Percentiles rank a stretch among this genome's conserved stretches.
These are phyloP conservation scores for Pilatotrama ljubarskyi DNA, from an alignment of 768 basidiomycete genomes.

Conservation along the genomic window DNA sequence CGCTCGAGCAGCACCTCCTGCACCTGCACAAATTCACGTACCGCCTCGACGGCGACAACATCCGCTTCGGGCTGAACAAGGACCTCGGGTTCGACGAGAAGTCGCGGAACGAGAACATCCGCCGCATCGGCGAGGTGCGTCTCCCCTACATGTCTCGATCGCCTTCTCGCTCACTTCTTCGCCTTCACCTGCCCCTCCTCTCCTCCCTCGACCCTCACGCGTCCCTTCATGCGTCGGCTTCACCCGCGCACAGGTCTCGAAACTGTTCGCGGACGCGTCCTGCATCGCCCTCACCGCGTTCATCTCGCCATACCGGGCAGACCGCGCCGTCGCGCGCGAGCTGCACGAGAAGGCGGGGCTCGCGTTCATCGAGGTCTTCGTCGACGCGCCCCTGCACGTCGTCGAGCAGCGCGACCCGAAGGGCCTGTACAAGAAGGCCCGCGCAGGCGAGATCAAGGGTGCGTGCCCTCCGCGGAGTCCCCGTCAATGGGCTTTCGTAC, in stretches of 20 bases:
- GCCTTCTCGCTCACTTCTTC: not conserved
- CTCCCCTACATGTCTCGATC: not conserved
- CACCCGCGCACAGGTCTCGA: constrained; percentile 69
- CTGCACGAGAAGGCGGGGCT: constrained; percentile 74
- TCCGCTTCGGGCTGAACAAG: constrained; percentile 95
- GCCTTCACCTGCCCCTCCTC: not conserved
- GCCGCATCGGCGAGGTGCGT: constrained; percentile 90
- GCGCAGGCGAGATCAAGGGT: constrained; percentile 97
- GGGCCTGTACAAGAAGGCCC: constrained; percentile 94
- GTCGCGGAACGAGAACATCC: constrained; percentile 93
- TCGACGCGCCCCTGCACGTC: constrained; percentile 87
- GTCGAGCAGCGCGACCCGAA: constrained; percentile 96
- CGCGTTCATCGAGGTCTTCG: constrained; percentile 90
- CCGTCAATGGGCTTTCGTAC: too few relatives aligned
- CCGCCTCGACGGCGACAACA: constrained; percentile 93
- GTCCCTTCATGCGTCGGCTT: not conserved
- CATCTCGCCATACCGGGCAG: constrained; percentile 95
- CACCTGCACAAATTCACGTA: constrained; percentile 85
- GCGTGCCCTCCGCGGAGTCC: too few relatives aligned
- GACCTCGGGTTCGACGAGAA: constrained; percentile 93
- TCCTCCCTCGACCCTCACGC: constrained; percentile 1
- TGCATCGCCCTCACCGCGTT: constrained; percentile 92
- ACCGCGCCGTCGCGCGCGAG: constrained; percentile 79
- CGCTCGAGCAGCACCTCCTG: constrained; percentile 92
- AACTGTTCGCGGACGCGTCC: constrained; percentile 87